Evolutionary conservation across 2,329 filamentous ascomycete species (phyloP), one percentile per base, ranked within the genome.

Genomic region (Cyphellophora attinorum): DNA sequence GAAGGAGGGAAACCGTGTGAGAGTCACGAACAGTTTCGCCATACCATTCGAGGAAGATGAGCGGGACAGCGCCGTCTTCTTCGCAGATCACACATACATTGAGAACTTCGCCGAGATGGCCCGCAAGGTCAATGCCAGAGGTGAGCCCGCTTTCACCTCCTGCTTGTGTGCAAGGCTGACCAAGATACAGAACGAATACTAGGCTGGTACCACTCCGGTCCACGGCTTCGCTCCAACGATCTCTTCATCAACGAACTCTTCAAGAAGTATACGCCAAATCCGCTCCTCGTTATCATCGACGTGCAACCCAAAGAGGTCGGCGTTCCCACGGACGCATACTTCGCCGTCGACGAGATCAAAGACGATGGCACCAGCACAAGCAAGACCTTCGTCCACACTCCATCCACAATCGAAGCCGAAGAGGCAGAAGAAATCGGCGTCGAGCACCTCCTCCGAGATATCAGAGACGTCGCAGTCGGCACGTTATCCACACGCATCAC

Each of bases 21-120:
- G 91, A 48, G 91, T 96, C 52, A 96, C 91, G 47, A 98, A 98
- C 76, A 94, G 91, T 66, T 98, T 96, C 62, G 91, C 91, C 56
- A 88, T 96, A 29, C 91, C 91, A 1, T 98, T 98, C 56, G 91
- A 98, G 64, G 91, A 98, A 67, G 91, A 98, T 60, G 91, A 95
- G 54, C 94, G 93, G 65, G 88, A 98, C 58, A 89, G 89, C 3
- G 93, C 89, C 21, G 91, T 98, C 57, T 98, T 91, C 91, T 98
- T 96, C 60, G 67, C 98, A 47, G 91, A 98, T 61, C 91, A 98
- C 73, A 96, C 96, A 74, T 98, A 95, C 56, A 84, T 98, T 61
- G 91, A 98, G 65, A 85, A 81, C 51, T 98, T 98, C 91, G 93
- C 91, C 67, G 91, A 96, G 63, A 98, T 98, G 91, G 98, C 98